Evolutionary conservation across 495 filamentous ascomycete genomes (phyloP).

Genomic region (Hypoxylon intermedium): DNA sequence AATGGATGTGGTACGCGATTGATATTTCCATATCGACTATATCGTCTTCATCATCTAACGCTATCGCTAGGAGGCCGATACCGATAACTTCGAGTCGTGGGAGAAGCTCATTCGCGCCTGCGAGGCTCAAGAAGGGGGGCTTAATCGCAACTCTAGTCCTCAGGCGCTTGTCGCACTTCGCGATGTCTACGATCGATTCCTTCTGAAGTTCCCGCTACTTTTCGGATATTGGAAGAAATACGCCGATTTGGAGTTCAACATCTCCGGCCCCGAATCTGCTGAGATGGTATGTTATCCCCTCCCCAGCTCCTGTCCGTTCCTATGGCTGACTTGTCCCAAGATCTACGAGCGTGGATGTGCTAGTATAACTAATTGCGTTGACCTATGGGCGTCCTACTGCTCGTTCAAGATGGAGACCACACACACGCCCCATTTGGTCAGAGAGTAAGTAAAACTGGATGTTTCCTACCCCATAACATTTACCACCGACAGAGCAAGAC

Average conservation of each 20-base stretch:
- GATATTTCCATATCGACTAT: not conserved
- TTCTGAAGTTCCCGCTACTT: slow-evolving; percentile 92
- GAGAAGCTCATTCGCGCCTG: slow-evolving; percentile 86
- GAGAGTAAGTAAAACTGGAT: slow-evolving; percentile 92
- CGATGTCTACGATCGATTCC: slow-evolving; percentile 86
- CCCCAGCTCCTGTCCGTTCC: not conserved
- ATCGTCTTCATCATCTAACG: slow-evolving; percentile 4
- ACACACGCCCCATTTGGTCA: slow-evolving; percentile 90
- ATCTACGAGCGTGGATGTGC: slow-evolving; percentile 95
- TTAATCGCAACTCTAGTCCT: slow-evolving; percentile 95
- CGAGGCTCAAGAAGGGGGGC: slow-evolving; percentile 85
- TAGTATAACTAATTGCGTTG: slow-evolving; percentile 90
- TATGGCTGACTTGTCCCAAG: slow-evolving; percentile 50
- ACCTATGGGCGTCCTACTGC: slow-evolving; percentile 97
- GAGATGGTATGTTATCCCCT: slow-evolving; percentile 76
- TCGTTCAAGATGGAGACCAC: slow-evolving; percentile 96
- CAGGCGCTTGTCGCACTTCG: slow-evolving; percentile 87
- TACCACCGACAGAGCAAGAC: slow-evolving; percentile 45
- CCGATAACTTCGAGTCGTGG: slow-evolving; percentile 95
- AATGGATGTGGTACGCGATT: slow-evolving; percentile 72
- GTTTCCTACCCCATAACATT: slow-evolving; percentile 75
- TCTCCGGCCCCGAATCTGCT: slow-evolving; percentile 94
- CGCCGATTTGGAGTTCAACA: slow-evolving; percentile 95
- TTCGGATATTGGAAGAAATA: slow-evolving; percentile 99
- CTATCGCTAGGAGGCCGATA: slow-evolving; percentile 65